A percentile compares a stretch with the other conserved stretches of the same genome.
Conservation (phyloP, 1,284 basidiomycete genomes). For the Trichosporon asahii region DNA sequence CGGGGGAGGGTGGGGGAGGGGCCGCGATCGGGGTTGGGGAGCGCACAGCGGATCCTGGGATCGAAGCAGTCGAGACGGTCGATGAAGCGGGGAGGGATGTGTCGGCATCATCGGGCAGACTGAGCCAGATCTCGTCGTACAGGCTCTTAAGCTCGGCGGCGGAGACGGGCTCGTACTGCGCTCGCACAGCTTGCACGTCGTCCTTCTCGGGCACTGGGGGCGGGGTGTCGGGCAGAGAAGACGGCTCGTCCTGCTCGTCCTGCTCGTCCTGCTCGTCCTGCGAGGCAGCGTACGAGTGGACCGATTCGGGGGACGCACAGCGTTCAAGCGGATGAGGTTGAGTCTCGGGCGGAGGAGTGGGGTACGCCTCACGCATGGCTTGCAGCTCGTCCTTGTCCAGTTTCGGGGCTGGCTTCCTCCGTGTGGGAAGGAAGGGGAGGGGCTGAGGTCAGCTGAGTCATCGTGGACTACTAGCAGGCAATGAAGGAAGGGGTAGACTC, state of each 20-base stretch:
- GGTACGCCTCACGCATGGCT: not conserved
- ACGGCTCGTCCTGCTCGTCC: not conserved
- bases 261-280: not conserved
- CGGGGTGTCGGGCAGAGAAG: not conserved
- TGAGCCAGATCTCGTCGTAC: constrained; percentile 8
- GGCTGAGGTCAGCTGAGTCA: not conserved
- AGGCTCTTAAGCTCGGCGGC: constrained; percentile 7
- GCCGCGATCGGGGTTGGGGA: not conserved
- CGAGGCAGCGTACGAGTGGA: not conserved
- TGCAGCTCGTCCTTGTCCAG: not conserved
- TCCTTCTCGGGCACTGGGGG: constrained; percentile 1
- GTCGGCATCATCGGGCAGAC: not conserved
- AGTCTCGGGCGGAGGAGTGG: not conserved
- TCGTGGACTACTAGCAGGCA: not conserved
- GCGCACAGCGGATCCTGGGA: not conserved
- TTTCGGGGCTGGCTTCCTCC: not conserved
- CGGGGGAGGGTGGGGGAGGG: not conserved
- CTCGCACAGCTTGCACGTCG: not conserved
- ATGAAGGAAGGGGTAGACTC: not conserved
- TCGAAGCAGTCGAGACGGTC: not conserved
- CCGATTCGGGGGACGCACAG: not conserved
- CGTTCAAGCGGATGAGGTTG: not conserved
- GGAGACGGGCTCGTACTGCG: constrained; percentile 1
- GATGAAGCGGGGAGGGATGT: not conserved
- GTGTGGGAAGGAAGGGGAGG: not conserved